Evolutionary conservation across 2,329 filamentous ascomycete species (phyloP).

Genomic region (Talaromyces verruculosus): DNA sequence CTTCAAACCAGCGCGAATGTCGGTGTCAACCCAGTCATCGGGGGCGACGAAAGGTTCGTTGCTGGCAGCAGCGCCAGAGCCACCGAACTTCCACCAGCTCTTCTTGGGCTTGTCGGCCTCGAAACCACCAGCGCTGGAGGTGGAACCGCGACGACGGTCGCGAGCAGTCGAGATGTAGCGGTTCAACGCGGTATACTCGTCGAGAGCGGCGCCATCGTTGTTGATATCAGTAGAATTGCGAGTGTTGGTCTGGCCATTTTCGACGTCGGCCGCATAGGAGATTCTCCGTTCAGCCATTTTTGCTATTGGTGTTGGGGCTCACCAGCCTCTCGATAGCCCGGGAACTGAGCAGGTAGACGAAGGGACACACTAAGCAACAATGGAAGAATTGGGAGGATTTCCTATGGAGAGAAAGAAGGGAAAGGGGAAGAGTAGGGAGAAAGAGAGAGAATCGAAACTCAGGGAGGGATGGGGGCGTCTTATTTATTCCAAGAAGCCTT

Average conservation of each 20-base stretch:
- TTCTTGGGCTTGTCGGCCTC: constrained; percentile 49
- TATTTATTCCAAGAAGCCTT: constrained; percentile 19
- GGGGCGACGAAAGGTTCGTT: constrained; percentile 47
- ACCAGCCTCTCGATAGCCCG: constrained; percentile 31
- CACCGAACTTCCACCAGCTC: constrained; percentile 52
- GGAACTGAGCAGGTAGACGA: constrained; percentile 36
- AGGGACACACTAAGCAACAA: constrained; percentile 30
- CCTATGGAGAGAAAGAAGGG: constrained; percentile 32
- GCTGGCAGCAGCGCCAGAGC: constrained; percentile 14
- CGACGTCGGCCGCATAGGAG: constrained; percentile 46
- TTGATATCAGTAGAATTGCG: constrained; percentile 33
- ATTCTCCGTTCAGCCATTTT: constrained; percentile 48
- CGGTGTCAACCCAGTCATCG: constrained; percentile 63
- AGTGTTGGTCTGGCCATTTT: constrained; percentile 41
- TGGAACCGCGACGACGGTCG: constrained; percentile 52
- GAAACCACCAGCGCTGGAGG: constrained; percentile 40
- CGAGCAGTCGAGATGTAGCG: constrained; percentile 64
- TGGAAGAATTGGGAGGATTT: constrained; percentile 42
- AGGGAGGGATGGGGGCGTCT: constrained; percentile 18
- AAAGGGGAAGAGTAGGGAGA: constrained; percentile 25
- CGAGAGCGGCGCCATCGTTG: constrained; percentile 33
- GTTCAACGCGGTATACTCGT: constrained; percentile 63
- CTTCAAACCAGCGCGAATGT: constrained; percentile 62
- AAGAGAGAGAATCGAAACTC: neutral
- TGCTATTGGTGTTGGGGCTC: constrained; percentile 38